phyloP scores from a whole-genome alignment of 352 stramenopile genomes.

The Pythium brachiatum region DNA sequence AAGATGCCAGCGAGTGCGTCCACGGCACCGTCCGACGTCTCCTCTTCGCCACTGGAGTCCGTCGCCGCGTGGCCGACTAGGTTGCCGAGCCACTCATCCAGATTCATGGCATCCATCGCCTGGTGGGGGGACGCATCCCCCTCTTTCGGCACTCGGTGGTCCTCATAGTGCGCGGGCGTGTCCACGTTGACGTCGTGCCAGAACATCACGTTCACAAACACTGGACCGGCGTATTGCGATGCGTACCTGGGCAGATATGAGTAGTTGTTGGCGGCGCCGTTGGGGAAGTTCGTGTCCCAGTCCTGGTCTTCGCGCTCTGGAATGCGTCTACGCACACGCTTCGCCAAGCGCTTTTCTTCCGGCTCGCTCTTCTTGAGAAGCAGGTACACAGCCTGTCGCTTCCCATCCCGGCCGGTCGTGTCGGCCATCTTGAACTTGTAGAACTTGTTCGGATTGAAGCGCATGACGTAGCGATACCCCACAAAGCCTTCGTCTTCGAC shows the following conservation, averaged over 20 bases:
- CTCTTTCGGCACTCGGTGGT: neutral
- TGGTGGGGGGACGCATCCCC: neutral
- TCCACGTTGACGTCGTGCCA: slow-evolving; percentile 9
- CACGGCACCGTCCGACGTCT: neutral
- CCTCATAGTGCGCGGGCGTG: neutral
- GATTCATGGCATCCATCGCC: neutral
- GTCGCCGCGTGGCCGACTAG: neutral
- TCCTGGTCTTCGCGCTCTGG: neutral
- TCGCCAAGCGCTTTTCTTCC: neutral
- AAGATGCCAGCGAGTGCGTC: neutral
- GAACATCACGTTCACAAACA: slow-evolving; percentile 24
- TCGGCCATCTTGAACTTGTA: slow-evolving; percentile 15
- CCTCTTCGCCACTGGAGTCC: no score
- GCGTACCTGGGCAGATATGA: neutral
- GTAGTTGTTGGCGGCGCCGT: slow-evolving; percentile 12
- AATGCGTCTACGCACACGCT: neutral
- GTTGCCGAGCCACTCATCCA: neutral
- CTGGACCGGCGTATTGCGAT: neutral
- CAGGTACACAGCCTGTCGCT: slow-evolving; percentile 7
- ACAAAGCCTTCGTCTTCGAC: neutral
- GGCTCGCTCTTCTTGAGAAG: neutral
- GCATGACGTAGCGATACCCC: slow-evolving; percentile 3
- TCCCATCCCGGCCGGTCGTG: neutral
- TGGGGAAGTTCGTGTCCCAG: slow-evolving; percentile 12
- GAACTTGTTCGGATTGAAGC: slow-evolving; percentile 10